Base-by-base conservation (phyloP, 129 eudicot genomes). In the Sambucus nigra region DNA sequence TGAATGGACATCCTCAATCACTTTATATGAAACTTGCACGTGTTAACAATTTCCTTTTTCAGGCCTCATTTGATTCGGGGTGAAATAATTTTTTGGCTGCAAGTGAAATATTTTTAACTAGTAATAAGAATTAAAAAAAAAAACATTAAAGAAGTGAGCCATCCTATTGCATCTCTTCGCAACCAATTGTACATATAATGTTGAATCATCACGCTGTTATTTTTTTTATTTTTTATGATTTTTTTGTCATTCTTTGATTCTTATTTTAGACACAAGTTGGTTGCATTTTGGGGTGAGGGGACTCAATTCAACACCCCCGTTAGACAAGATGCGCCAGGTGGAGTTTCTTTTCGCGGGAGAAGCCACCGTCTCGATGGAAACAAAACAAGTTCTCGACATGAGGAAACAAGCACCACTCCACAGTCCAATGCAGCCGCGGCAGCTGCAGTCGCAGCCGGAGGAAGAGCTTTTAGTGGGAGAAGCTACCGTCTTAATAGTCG, bases 201-300 rank as follows among this genome's bases (percentile, higher is more conserved):
- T n/a, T n/a, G n/a, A n/a, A n/a, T n/a, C n/a, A n/a, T n/a, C n/a
- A n/a, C n/a, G n/a, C n/a, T n/a, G n/a, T n/a, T n/a, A n/a, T n/a
- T n/a, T n/a, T n/a, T n/a, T n/a, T n/a, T n/a, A n/a, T n/a, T n/a
- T n/a, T n/a, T n/a, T n/a, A n/a, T n/a, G n/a, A n/a, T n/a, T n/a
- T n/a, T n/a, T n/a, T 31, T 11, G 10, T 31, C 5, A 20, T 54
- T 72, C 75, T 74, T 76, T 76, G 32, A 76, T 25, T 41, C 28
- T 14, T 51, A 48, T 19, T 29, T 13, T 60, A 81, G 91, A 42
- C 91, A 81, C 72, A 81, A 77, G 65, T 67, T 81, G 17, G 84
- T 81, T 15, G 74, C 65, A 15, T 16, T 39, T 57, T 74, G 84
- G 91, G 91, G 84, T 7, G 70, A 33, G 27, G 84, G 91, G 6